These are phyloP conservation scores for Verticillium nonalfalfae DNA, from an alignment of 2,329 filamentous ascomycete species.

Conservation along the genomic window DNA sequence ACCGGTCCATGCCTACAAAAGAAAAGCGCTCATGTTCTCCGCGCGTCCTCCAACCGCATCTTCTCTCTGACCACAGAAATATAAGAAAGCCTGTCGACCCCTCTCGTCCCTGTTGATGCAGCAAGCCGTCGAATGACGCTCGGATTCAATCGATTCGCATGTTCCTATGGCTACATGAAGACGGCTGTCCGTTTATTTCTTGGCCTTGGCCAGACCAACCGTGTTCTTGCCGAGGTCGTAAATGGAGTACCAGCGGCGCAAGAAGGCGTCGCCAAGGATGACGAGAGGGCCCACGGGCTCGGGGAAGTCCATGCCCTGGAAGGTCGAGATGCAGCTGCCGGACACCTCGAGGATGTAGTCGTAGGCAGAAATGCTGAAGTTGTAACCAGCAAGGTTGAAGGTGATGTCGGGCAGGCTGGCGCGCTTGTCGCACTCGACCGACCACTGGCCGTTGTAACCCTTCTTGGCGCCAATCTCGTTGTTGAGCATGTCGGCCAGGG, in stretches of 20 bases:
- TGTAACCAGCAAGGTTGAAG: conserved; percentile 83
- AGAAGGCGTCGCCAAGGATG: conserved; percentile 85
- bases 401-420: conserved; percentile 81
- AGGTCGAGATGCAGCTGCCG: conserved; percentile 92
- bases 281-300: conserved; percentile 85
- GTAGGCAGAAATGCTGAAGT: conserved; percentile 82
- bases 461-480: conserved; percentile 98
- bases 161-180: neutral
- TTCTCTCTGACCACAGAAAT: neutral
- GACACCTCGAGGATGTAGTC: conserved; percentile 97
- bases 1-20: neutral
- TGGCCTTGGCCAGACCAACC: conserved; percentile 84
- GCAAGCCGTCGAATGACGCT: neutral
- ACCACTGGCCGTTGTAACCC: conserved; percentile 95
- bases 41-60: neutral
- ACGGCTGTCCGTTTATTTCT: conserved; percentile 30
- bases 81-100: neutral
- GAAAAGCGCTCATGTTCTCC: neutral
- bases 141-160: neutral
- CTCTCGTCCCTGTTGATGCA: neutral
- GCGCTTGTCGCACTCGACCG: conserved; percentile 81
- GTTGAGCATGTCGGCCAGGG: conserved; percentile 93
- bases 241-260: conserved; percentile 87
- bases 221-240: conserved; percentile 88
- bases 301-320: conserved; percentile 94